A percentile compares a stretch with the other conserved stretches of the same genome.
These are phyloP conservation scores for Neurospora sp. DNA, from an alignment of 495 filamentous ascomycete genomes.

Conservation along the genomic window DNA sequence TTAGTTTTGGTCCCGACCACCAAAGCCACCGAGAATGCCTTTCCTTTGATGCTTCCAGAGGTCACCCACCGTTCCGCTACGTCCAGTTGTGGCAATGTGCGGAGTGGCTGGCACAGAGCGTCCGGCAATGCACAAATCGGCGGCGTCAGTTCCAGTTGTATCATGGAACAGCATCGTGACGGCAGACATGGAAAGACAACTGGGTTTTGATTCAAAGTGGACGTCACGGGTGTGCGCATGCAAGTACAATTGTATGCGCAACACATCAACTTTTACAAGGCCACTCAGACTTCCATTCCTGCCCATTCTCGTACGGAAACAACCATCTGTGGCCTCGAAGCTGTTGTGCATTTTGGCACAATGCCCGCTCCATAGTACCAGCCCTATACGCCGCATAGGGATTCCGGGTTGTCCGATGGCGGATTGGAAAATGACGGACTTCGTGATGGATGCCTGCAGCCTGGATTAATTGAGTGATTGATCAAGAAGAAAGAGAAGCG, in stretches of 20 bases:
- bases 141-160: neutral
- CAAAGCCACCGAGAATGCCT: neutral
- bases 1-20: neutral
- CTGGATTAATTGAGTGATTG: neutral
- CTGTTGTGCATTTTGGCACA: neutral
- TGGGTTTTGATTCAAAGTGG: neutral
- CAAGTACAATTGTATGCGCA: neutral
- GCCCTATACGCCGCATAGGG: neutral
- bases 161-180: neutral
- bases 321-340: neutral
- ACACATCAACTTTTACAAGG: neutral
- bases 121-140: neutral
- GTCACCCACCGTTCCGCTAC: neutral
- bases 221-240: neutral
- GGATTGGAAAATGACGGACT: neutral
- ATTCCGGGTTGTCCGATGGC: neutral
- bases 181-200: neutral
- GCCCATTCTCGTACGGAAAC: neutral
- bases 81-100: neutral
- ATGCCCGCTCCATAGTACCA: neutral
- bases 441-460: neutral
- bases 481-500: neutral
- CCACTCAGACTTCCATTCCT: neutral
- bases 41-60: neutral
- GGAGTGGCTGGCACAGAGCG: neutral